Evolutionary conservation across 2,329 filamentous ascomycete species (phyloP).

Genomic region (Alternaria longipes): DNA sequence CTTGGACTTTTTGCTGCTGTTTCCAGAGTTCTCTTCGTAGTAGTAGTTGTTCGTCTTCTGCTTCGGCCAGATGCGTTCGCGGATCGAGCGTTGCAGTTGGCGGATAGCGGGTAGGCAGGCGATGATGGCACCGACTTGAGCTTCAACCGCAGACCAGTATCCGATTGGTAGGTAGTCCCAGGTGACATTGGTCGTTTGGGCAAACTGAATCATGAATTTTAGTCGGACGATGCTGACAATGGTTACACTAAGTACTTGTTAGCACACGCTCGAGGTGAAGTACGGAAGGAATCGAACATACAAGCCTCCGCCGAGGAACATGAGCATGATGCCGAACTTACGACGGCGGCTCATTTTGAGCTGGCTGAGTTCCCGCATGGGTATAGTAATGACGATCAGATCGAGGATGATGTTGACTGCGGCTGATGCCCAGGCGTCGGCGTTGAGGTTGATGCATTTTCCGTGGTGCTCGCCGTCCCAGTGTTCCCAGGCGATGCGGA

Average conservation of each 20-base stretch:
- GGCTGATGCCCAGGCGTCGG: constrained; percentile 40
- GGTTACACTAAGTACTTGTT: constrained; percentile 48
- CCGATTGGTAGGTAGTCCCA: constrained; percentile 46
- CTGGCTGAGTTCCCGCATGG: constrained; percentile 41
- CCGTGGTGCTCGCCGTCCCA: constrained; percentile 41
- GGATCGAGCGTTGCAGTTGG: constrained; percentile 17
- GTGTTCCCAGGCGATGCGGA: constrained; percentile 33
- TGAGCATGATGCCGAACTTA: constrained; percentile 48
- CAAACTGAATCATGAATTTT: constrained; percentile 55
- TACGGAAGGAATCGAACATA: constrained; percentile 33
- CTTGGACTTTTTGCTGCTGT: not conserved
- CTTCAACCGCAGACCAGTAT: constrained; percentile 42
- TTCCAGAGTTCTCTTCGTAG: not conserved
- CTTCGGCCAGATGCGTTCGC: constrained; percentile 9
- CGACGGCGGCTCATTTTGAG: constrained; percentile 41
- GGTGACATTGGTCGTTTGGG: constrained; percentile 52
- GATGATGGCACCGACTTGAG: constrained; percentile 38
- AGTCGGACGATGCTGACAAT: constrained; percentile 57
- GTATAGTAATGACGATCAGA: constrained; percentile 41
- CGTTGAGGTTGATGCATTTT: constrained; percentile 36
- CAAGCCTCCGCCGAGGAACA: constrained; percentile 53
- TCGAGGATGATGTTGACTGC: constrained; percentile 46
- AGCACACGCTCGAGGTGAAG: not conserved
- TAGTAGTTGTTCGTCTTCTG: not conserved
- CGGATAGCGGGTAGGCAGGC: constrained; percentile 33